Evolutionary conservation across 2,329 filamentous ascomycete genomes (phyloP).

Genomic region (Neonectria hederae): DNA sequence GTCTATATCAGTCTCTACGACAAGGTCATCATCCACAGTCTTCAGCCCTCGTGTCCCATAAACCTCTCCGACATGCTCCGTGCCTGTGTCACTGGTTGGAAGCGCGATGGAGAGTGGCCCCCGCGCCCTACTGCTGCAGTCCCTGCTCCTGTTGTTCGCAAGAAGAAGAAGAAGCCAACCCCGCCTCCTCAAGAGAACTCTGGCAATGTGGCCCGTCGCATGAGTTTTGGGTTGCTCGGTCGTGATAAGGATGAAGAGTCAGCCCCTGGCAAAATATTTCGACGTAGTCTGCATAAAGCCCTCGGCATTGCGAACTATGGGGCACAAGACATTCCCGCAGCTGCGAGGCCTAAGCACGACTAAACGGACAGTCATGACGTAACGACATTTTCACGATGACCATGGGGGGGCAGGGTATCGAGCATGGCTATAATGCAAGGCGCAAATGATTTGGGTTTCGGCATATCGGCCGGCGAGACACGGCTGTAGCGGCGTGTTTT

Average conservation of each 20-base stretch:
- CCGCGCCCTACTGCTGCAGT: constrained; percentile 59
- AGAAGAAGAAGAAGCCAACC: constrained; percentile 49
- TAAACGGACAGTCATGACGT: not conserved
- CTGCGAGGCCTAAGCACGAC: constrained; percentile 26
- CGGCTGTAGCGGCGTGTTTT: constrained; percentile 1
- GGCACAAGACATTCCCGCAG: constrained; percentile 29
- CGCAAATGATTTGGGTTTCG: constrained; percentile 2
- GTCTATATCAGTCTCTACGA: constrained; percentile 87
- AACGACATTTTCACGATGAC: constrained; percentile 15
- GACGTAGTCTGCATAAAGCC: constrained; percentile 58
- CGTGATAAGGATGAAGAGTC: constrained; percentile 50
- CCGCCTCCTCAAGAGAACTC: constrained; percentile 29
- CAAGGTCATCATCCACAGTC: constrained; percentile 82
- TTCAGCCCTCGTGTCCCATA: constrained; percentile 87
- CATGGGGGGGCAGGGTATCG: not conserved
- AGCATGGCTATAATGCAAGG: constrained; percentile 19
- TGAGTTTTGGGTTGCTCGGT: constrained; percentile 60
- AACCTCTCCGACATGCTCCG: constrained; percentile 84
- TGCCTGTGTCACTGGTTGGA: constrained; percentile 90
- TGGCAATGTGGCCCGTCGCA: constrained; percentile 50
- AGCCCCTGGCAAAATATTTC: constrained; percentile 51
- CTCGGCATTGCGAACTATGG: constrained; percentile 50
- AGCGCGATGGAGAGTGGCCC: constrained; percentile 92
- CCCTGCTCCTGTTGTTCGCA: constrained; percentile 49
- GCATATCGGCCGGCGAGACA: not conserved